Evolutionary conservation across 768 basidiomycete species (phyloP), one percentile per base, ranked within the genome.

Genomic region (Hysterangium stoloniferum): DNA sequence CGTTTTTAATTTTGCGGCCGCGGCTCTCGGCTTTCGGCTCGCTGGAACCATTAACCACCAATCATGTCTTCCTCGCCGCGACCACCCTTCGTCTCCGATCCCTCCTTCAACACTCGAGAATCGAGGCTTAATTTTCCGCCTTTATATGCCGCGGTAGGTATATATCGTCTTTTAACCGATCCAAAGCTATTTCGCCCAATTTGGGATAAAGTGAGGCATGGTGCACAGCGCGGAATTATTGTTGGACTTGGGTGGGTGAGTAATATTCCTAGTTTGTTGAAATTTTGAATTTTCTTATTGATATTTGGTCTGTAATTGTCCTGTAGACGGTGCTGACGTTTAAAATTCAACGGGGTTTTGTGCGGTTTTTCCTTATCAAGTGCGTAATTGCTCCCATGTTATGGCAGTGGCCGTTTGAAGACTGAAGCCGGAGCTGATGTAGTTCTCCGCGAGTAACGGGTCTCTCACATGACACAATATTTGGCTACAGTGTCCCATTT

Each of bases 191-290:
- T 79, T 53, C 67, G 71, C 22, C 89, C 91, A 4, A 81, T 85
- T 6, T 90, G 92, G 88, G 69, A 85, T 60, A 93, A 90, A 67
- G 87, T 90, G 62, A 77, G 73, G 55, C 84, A 94, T 65, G 93
- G 86, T 0, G 76, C 78, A 1, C 61, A 73, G 41, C 70, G 91
- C 17, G 92, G 93, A 0, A 68, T 76, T 0, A 64, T 76, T 13
- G 83, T 89, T 34, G 91, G 84, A 0, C 61, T 74, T 0, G 63
- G 76, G 28, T 91, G 87, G 87, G 87, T 84, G 41, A 1, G 59
- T 33, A 74, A 66, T 19, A 17, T 24, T 17, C 2, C 11, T 0
- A 9, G 19, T 43, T 33, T 49, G n/a, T 25, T 46, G 37, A 44
- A 11, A 25, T n/a, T 38, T 19, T 52, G 27, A 12, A 20, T 19